phyloP scores from a whole-genome alignment of 768 basidiomycete species.

The Podaxis sp. region DNA sequence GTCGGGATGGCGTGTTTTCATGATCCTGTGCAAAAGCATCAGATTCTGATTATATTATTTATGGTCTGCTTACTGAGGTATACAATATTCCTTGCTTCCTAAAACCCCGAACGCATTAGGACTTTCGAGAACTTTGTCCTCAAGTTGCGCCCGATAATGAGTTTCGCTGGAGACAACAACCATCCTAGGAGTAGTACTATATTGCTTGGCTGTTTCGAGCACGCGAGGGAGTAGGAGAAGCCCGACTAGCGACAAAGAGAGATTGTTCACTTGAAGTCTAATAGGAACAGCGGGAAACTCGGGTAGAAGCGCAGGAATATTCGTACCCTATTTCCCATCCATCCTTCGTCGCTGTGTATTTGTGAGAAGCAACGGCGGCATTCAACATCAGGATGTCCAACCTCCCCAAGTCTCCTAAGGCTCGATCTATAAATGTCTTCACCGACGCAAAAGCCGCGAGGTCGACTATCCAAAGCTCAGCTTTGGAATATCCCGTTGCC shows the following conservation, averaged over 20 bases:
- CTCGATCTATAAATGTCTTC: constrained; percentile 32
- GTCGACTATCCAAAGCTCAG: constrained; percentile 40
- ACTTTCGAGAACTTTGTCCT: constrained; percentile 20
- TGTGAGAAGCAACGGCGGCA: constrained; percentile 27
- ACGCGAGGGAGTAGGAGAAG: constrained; percentile 41
- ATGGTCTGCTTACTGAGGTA: neutral
- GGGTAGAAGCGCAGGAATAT: too few species aligned
- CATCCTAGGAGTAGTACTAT: constrained; percentile 28
- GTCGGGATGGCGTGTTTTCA: too few species aligned
- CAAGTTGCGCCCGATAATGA: constrained; percentile 30
- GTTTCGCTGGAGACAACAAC: constrained; percentile 40
- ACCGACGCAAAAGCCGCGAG: constrained; percentile 38
- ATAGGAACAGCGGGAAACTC: too few species aligned
- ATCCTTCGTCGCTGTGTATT: too few species aligned
- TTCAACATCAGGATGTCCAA: constrained; percentile 48
- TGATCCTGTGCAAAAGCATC: too few species aligned
- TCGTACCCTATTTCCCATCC: too few species aligned
- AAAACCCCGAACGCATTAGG: constrained; percentile 28
- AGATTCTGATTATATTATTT: too few species aligned
- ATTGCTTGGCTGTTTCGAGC: constrained; percentile 30
- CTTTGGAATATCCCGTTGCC: constrained; percentile 31
- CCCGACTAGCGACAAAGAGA: constrained; percentile 36
- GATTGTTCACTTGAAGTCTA: constrained; percentile 46
- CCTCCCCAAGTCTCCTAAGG: constrained; percentile 30
- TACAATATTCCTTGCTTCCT: constrained; percentile 28